Base-by-base conservation (phyloP, 1,139 yeast genomes). In the Scheffersomyces cryptocercus region DNA sequence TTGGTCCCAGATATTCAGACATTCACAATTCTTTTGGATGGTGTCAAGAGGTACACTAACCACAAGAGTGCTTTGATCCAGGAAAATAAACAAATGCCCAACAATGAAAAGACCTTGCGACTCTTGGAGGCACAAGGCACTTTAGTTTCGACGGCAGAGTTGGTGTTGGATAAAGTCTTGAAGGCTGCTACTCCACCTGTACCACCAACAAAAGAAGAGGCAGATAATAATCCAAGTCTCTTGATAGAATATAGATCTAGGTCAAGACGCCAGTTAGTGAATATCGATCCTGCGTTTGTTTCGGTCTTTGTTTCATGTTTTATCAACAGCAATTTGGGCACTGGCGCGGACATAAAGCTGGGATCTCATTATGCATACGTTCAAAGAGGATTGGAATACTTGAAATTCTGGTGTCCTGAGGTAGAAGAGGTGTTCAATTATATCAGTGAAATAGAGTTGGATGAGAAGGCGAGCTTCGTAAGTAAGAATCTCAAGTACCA, bases 11-110 rank as follows among this genome's bases (percentile, higher is more conserved):
- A 72, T 48, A 54, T 63, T 26, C 71, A 66, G 41, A 67, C 78
- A 1, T 74, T 68, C 39, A 70, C 78, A 1, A 72, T 70, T 14
- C 63, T 74, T 42, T 56, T 73, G 14, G 62, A 67, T 43, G 79
- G 79, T 4, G 45, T 69, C 12, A 65, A 61, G 36, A 59, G 55
- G 35, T 58, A 54, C 39, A 54, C 62, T 28, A 53, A 58, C 15
- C 28, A 37, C 32, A 49, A 61, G 29, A 57, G 61, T 5, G 55
- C 55, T 3, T 34, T 36, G 8, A 49, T 67, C 8, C 46, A 44
- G 6, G 41, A 45, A 2, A 54, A 60, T 33, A 39, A 52, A 1
- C 46, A 46, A 2, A 45, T 63, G 20, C 38, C 62, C 3, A 46
- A 51, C 5, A 46, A 50, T 12, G 58, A 53, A 10, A 67, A 69